phyloP scores from a whole-genome alignment of 345 rosid species.

The Gossypium bickii region DNA sequence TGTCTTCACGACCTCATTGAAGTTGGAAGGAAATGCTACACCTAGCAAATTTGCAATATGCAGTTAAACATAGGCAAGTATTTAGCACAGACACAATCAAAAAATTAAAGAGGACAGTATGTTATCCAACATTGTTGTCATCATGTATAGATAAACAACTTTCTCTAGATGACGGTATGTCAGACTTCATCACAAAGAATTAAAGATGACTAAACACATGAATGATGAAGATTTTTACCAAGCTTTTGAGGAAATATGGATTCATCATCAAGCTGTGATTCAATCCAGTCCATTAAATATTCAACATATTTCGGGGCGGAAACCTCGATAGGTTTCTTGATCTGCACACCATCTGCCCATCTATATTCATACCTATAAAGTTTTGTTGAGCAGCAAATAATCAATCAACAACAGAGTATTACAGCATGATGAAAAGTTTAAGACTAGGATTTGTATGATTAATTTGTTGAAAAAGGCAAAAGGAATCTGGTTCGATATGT shows the following conservation, averaged over 20 bases:
- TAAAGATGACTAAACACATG: constrained; percentile 2
- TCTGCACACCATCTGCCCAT: constrained; percentile 99
- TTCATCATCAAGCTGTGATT: constrained; percentile 93
- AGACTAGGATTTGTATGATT: not conserved
- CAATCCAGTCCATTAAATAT: constrained; percentile 98
- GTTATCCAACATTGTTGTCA: not conserved
- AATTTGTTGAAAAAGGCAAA: not conserved
- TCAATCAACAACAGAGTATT: not conserved
- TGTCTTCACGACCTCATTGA: constrained; percentile 93
- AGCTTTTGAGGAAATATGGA: constrained; percentile 95
- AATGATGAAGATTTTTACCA: constrained; percentile 43
- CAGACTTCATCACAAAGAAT: constrained; percentile 4
- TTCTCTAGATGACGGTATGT: not conserved
- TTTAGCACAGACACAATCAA: not conserved
- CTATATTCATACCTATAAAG: constrained; percentile 82
- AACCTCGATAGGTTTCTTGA: constrained; percentile 97
- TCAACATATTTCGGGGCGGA: constrained; percentile 99
- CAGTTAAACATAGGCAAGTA: not conserved
- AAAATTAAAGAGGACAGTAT: not conserved
- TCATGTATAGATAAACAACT: not conserved
- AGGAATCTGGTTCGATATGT: constrained; percentile 12
- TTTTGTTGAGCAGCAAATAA: constrained; percentile 14
- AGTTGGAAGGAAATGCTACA: constrained; percentile 88
- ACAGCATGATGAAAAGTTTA: not conserved
- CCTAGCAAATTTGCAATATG: constrained; percentile 42